Conservation (phyloP, 768 basidiomycete genomes). For the Ramaria sp. region DNA sequence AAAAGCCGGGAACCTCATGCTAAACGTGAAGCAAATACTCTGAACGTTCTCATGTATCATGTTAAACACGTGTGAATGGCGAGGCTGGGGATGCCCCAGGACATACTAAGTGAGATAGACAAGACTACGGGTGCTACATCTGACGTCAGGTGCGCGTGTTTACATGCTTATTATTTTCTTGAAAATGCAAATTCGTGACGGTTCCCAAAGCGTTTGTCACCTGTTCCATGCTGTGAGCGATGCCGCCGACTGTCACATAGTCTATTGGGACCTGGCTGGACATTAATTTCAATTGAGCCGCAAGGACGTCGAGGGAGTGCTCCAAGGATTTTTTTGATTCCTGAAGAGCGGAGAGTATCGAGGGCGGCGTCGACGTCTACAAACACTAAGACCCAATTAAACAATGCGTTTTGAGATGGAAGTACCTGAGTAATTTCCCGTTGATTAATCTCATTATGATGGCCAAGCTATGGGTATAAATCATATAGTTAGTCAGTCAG, state of each 20-base stretch:
- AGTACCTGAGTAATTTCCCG: too few relatives aligned
- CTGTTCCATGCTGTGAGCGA: constrained; percentile 62
- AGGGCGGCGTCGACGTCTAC: not conserved
- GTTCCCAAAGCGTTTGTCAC: constrained; percentile 51
- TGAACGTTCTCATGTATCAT: not conserved
- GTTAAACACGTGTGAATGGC: not conserved
- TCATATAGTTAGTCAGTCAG: too few relatives aligned
- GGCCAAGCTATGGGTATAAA: too few relatives aligned
- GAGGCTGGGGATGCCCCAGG: not conserved
- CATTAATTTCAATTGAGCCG: constrained; percentile 38
- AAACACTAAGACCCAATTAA: not conserved
- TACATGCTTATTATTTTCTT: not conserved
- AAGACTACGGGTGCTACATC: too few relatives aligned
- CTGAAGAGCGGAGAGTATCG: constrained; percentile 19
- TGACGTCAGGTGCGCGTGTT: not conserved
- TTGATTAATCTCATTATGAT: too few relatives aligned
- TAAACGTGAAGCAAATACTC: not conserved
- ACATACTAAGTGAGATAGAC: not conserved
- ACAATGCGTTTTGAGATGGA: not conserved
- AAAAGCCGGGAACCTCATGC: not conserved
- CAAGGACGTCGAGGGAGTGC: constrained; percentile 38
- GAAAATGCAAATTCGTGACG: constrained; percentile 38
- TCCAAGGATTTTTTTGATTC: constrained; percentile 40
- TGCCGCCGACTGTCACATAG: constrained; percentile 37
- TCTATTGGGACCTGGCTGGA: constrained; percentile 32